Percentiles rank a stretch among this genome's conserved stretches.
Conservation (phyloP, 257 asterid species). For the Ilex asprella region DNA sequence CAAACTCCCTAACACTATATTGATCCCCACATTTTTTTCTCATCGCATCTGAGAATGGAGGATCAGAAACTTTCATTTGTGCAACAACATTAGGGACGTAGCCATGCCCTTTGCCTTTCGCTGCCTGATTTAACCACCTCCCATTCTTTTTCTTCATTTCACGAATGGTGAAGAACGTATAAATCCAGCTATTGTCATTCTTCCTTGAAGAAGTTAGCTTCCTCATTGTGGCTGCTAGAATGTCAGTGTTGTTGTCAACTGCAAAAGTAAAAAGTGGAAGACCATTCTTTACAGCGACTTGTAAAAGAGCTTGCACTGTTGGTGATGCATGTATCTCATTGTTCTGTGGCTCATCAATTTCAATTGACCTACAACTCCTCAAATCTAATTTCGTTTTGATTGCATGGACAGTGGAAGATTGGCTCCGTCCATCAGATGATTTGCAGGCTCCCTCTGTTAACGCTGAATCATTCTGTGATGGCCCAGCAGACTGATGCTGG, state of each 20-base stretch:
- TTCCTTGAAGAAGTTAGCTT: conserved; percentile 29
- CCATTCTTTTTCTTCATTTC: conserved; percentile 51
- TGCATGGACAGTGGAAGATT: conserved; percentile 27
- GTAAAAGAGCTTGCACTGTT: conserved; percentile 60
- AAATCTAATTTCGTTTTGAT: conserved; percentile 33
- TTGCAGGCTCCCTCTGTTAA: conserved; percentile 17
- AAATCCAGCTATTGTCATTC: conserved; percentile 37
- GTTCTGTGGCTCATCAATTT: conserved; percentile 23
- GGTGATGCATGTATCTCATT: conserved; percentile 27
- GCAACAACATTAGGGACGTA: conserved; percentile 53
- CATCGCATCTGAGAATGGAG: conserved; percentile 18
- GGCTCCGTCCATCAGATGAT: conserved; percentile 22
- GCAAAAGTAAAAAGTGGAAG: conserved; percentile 74
- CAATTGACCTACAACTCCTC: conserved; percentile 29
- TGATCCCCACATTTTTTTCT: conserved; percentile 8
- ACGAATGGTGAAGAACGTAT: conserved; percentile 50
- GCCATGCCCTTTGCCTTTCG: conserved; percentile 35
- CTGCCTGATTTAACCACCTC: conserved; percentile 44
- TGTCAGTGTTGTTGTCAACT: conserved; percentile 49
- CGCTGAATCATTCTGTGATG: conserved; percentile 24
- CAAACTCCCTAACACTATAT: conserved; percentile 48
- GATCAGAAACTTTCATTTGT: conserved; percentile 63
- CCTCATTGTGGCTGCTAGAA: conserved; percentile 66
- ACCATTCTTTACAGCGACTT: conserved; percentile 62
- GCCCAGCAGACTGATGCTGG: conserved; percentile 19